Evolutionary conservation across 2,329 filamentous ascomycete genomes (phyloP).

Genomic region (Talaromyces rugulosus): DNA sequence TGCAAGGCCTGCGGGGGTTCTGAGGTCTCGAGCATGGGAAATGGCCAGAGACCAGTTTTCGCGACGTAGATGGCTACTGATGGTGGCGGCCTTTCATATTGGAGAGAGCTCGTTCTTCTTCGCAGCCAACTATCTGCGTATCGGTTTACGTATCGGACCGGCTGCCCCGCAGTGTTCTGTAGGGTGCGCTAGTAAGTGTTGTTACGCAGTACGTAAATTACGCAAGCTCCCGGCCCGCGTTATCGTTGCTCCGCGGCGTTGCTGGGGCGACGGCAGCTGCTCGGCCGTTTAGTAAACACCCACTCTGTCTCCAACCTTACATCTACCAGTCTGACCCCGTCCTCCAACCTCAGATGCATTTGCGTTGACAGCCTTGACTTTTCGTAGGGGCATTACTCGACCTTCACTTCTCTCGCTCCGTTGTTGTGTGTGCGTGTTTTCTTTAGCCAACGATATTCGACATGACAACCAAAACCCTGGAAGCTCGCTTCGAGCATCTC

Average conservation of each 20-base stretch:
- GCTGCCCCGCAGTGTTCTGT: conserved; percentile 23
- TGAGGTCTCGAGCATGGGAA: not conserved
- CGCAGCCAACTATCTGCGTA: not conserved
- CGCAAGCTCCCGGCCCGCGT: not conserved
- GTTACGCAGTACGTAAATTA: not conserved
- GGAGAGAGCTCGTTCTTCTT: not conserved
- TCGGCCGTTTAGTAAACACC: conserved; percentile 6
- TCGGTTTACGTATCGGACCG: not conserved
- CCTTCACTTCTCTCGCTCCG: not conserved
- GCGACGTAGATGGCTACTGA: not conserved
- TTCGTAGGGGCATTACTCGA: not conserved
- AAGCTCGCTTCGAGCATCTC: conserved; percentile 84
- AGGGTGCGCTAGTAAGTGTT: not conserved
- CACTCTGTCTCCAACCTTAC: not conserved
- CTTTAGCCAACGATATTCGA: conserved; percentile 23
- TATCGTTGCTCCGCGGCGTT: conserved; percentile 15
- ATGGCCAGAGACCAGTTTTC: not conserved
- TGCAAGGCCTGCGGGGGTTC: not conserved
- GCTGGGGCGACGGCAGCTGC: conserved; percentile 20
- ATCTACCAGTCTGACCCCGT: not conserved
- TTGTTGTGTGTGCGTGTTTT: not conserved
- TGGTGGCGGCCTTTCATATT: not conserved
- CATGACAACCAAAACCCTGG: conserved; percentile 73
- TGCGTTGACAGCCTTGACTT: not conserved
- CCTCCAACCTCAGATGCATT: not conserved